phyloP scores from a whole-genome alignment of 164 flowering plant genomes.

The Vitis labrusca region DNA sequence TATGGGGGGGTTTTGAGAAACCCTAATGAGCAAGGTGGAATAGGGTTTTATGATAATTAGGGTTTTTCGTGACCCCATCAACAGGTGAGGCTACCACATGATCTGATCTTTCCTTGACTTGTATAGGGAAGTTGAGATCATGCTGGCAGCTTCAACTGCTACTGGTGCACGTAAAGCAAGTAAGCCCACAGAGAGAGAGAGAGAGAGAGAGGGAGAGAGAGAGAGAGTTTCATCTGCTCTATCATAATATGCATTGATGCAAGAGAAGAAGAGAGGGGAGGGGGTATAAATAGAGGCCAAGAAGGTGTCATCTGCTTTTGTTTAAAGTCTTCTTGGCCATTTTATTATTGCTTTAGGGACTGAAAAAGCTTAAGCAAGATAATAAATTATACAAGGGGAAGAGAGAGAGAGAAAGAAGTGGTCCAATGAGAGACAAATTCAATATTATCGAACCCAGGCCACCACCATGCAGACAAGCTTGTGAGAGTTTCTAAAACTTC shows the following conservation, averaged over 20 bases:
- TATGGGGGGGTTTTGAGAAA: too few species aligned
- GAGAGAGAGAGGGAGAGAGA: constrained; percentile 14
- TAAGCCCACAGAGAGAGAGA: not conserved
- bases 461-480: constrained; percentile 26
- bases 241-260: not conserved
- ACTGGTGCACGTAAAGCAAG: constrained; percentile 23
- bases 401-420: constrained; percentile 27
- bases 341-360: not conserved
- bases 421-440: constrained; percentile 29
- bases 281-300: constrained; percentile 18
- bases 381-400: not conserved
- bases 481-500: constrained; percentile 10
- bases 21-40: too few species aligned
- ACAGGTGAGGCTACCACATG: constrained; percentile 52
- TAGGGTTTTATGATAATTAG: not conserved
- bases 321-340: not conserved
- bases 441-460: constrained; percentile 26
- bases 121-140: constrained; percentile 33
- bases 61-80: constrained; percentile 27
- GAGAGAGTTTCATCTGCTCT: not conserved
- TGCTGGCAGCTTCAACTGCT: constrained; percentile 55
- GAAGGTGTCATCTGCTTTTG: not conserved
- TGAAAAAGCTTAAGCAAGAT: not conserved
- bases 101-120: constrained; percentile 34
- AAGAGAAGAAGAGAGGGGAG: not conserved